Percentiles rank a stretch among this genome's conserved stretches.
Conservation (phyloP, 176 grass and related monocot genomes). For the Cenchrus fungigraminus region DNA sequence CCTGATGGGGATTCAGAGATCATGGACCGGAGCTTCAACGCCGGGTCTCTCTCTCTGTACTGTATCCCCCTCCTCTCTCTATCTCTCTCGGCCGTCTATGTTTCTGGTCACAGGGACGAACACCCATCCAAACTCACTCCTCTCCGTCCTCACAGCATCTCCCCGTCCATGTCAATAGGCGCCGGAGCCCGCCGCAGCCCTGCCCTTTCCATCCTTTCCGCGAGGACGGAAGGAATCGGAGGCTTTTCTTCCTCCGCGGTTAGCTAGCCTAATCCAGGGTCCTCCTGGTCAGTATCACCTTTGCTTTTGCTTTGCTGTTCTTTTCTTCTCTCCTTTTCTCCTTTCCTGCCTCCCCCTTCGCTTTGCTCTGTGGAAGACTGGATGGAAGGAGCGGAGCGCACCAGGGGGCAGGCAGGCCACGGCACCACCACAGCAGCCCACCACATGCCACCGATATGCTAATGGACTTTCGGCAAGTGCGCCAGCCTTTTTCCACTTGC, state of each 20-base stretch:
- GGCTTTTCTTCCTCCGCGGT: slow-evolving; percentile 40
- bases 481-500: slow-evolving; percentile 41
- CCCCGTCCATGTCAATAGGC: slow-evolving; percentile 30
- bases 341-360: neutral
- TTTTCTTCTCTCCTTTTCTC: neutral
- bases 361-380: slow-evolving; percentile 40
- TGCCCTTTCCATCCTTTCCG: slow-evolving; percentile 48
- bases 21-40: slow-evolving; percentile 24
- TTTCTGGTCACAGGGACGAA: neutral
- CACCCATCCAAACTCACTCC: neutral
- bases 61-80: neutral
- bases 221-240: slow-evolving; percentile 54
- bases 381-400: neutral
- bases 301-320: neutral
- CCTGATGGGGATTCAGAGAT: slow-evolving; percentile 32
- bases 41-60: neutral
- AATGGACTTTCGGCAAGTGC: slow-evolving; percentile 60
- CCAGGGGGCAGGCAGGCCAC: neutral
- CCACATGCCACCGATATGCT: slow-evolving; percentile 40
- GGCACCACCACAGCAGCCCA: slow-evolving; percentile 35
- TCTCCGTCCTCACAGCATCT: slow-evolving; percentile 38
- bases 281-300: slow-evolving; percentile 7
- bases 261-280: slow-evolving; percentile 43
- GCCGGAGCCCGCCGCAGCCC: slow-evolving; percentile 25
- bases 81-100: neutral